Evolutionary conservation across 1,139 yeast species (phyloP).

Genomic region (Yamadazyma oceani): DNA sequence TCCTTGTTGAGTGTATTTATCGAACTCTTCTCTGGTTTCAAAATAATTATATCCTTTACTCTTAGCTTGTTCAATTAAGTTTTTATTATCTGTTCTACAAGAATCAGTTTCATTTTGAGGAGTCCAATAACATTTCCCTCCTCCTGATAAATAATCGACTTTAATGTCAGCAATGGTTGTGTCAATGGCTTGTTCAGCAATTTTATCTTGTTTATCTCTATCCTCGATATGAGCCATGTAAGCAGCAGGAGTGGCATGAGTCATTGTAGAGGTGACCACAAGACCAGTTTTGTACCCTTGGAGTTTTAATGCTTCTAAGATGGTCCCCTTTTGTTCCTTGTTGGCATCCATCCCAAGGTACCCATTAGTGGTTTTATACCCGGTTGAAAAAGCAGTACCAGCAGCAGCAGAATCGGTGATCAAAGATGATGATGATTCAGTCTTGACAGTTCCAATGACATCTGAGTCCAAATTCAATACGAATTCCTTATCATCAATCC

Average conservation of each 20-base stretch:
- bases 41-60: constrained; percentile 67
- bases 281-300: constrained; percentile 78
- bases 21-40: constrained; percentile 56
- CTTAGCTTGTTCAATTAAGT: constrained; percentile 61
- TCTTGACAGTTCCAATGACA: constrained; percentile 74
- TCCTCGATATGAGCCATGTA: constrained; percentile 70
- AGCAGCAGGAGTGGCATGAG: constrained; percentile 68
- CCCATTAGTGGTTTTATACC: constrained; percentile 74
- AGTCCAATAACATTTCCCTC: constrained; percentile 80
- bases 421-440: constrained; percentile 67
- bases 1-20: constrained; percentile 48
- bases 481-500: constrained; percentile 47
- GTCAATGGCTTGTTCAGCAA: constrained; percentile 74
- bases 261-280: constrained; percentile 80
- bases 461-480: constrained; percentile 58
- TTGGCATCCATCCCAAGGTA: constrained; percentile 75
- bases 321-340: constrained; percentile 71
- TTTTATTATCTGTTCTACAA: constrained; percentile 66
- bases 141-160: constrained; percentile 84
- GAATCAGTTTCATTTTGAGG: constrained; percentile 50
- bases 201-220: constrained; percentile 68
- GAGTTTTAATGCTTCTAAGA: constrained; percentile 78
- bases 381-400: constrained; percentile 87
- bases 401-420: constrained; percentile 94
- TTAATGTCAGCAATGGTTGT: no score